These are phyloP conservation scores for Saccharomycopsis fermentans DNA, from an alignment of 805 yeast species.

Conservation along the genomic window DNA sequence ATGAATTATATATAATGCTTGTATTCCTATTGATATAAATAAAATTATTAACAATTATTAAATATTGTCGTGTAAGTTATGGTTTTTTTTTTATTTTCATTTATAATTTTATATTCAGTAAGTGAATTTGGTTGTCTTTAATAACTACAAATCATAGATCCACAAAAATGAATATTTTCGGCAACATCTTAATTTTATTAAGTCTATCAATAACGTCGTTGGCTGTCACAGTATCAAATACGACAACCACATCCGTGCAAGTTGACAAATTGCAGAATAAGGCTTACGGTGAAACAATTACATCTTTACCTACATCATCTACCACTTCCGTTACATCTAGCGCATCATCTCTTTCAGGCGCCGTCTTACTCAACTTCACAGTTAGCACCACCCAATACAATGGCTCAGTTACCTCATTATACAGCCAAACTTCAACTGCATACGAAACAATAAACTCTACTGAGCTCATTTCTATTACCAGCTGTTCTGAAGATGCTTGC, in stretches of 20 bases:
- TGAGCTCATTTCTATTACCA: slow-evolving; percentile 24
- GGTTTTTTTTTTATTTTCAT: too few relatives aligned
- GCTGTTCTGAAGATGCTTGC: slow-evolving; percentile 21
- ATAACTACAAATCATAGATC: not conserved
- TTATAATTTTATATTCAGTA: not conserved
- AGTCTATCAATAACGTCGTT: not conserved
- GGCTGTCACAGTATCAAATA: not conserved
- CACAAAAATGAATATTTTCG: not conserved
- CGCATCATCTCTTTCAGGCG: not conserved
- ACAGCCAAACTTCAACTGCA: not conserved
- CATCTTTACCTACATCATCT: slow-evolving; percentile 4
- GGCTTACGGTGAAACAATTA: slow-evolving; percentile 1
- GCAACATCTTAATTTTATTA: not conserved
- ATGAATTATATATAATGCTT: too few relatives aligned
- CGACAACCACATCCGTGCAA: not conserved
- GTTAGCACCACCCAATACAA: slow-evolving; percentile 1
- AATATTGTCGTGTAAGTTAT: too few relatives aligned
- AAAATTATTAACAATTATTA: too few relatives aligned
- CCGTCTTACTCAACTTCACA: not conserved
- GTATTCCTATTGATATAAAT: too few relatives aligned
- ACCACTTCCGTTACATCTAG: not conserved
- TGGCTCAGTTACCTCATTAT: not conserved
- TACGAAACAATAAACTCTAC: slow-evolving; percentile 17
- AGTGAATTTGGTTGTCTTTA: not conserved
- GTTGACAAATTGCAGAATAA: not conserved